A percentile compares a stretch with the other conserved stretches of the same genome.
phyloP scores from a whole-genome alignment of 2,329 filamentous ascomycete genomes.

The Microcyclospora pomicola region DNA sequence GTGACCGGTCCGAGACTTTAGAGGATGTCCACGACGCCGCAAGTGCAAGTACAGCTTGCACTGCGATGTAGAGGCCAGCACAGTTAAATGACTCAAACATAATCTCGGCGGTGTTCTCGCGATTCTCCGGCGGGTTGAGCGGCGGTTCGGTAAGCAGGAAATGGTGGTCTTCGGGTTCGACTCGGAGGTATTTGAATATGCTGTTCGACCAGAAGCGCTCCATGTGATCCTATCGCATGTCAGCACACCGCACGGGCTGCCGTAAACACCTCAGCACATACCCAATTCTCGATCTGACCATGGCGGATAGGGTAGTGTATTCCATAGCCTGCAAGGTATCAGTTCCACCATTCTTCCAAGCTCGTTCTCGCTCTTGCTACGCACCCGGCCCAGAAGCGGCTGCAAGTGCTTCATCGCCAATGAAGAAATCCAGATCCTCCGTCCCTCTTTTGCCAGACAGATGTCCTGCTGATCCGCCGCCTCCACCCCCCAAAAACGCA shows the following conservation, averaged over 20 bases:
- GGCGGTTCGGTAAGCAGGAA: conserved; percentile 98
- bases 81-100: conserved; percentile 99
- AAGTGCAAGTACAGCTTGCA: conserved; percentile 90
- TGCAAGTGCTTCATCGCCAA: conserved; percentile 85
- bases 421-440: conserved; percentile 97
- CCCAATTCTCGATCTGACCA: conserved; percentile 98
- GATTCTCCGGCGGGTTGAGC: conserved; percentile 94
- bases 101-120: conserved; percentile 97
- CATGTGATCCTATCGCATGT: conserved; percentile 69
- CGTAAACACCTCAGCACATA: conserved; percentile 28
- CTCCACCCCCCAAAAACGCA: conserved; percentile 72
- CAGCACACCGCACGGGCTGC: conserved; percentile 1
- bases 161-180: conserved; percentile 97
- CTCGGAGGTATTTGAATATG: conserved; percentile 97
- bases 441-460: conserved; percentile 86
- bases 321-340: conserved; percentile 56
- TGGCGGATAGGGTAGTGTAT: conserved; percentile 96
- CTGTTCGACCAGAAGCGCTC: conserved; percentile 99
- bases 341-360: conserved; percentile 3
- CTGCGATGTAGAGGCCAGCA: conserved; percentile 94
- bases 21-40: conserved; percentile 98
- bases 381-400: conserved; percentile 70
- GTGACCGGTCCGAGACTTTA: conserved; percentile 88
- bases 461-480: conserved; percentile 69
- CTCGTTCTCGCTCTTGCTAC: conserved; percentile 7